Conservation (phyloP, 371 early-diverging fungal species). For the Apophysomyces ossiformis region DNA sequence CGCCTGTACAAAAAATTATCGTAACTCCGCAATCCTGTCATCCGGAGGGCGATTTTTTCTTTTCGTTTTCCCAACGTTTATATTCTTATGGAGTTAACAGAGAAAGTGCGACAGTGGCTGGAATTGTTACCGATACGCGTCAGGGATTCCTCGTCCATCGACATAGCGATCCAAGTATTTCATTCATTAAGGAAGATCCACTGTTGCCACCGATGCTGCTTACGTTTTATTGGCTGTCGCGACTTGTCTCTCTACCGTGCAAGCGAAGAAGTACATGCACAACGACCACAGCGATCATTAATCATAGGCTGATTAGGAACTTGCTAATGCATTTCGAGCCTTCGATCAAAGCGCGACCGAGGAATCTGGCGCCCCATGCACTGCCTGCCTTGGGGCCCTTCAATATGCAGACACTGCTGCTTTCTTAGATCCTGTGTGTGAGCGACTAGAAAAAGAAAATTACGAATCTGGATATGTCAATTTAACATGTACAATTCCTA, state of each 20-base stretch:
- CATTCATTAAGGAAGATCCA: constrained; percentile 21
- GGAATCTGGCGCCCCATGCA: constrained; percentile 28
- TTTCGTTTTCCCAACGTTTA: not conserved
- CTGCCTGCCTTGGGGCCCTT: constrained; percentile 55
- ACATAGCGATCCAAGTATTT: constrained; percentile 11
- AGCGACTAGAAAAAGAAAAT: constrained; percentile 33
- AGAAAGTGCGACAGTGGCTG: constrained; percentile 3
- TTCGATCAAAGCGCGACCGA: not conserved
- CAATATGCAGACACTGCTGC: constrained; percentile 37
- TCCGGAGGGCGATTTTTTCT: too few species aligned
- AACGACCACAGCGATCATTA: not conserved
- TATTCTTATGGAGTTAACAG: not conserved
- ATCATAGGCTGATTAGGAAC: constrained; percentile 20
- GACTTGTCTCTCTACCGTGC: constrained; percentile 24
- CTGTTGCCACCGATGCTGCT: constrained; percentile 45
- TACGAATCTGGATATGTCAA: constrained; percentile 44
- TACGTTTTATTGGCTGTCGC: constrained; percentile 39
- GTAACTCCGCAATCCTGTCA: too few species aligned
- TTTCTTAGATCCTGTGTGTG: constrained; percentile 36
- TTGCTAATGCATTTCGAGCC: constrained; percentile 16
- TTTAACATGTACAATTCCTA: constrained; percentile 57
- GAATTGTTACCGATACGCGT: not conserved
- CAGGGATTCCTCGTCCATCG: not conserved
- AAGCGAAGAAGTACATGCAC: constrained; percentile 26
- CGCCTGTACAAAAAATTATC: too few species aligned